phyloP scores from a whole-genome alignment of 192 early-diverging fungal genomes.

The Geranomyces variabilis region DNA sequence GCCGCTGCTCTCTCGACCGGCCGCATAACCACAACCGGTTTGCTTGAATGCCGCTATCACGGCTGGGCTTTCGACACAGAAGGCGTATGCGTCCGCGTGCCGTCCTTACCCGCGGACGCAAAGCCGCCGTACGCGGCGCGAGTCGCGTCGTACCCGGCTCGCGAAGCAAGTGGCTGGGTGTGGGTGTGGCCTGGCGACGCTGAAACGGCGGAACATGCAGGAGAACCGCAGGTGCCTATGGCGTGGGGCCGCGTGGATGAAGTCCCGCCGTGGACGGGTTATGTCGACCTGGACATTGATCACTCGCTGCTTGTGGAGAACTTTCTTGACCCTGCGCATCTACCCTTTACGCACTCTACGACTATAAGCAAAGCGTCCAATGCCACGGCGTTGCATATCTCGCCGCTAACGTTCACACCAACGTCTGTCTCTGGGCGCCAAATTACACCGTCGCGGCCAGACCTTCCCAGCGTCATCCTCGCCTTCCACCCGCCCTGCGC shows the following conservation, averaged over 20 bases:
- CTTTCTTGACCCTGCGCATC: slow-evolving; percentile 46
- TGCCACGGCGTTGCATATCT: slow-evolving; percentile 37
- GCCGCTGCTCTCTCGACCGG: slow-evolving; percentile 43
- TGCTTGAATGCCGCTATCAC: slow-evolving; percentile 48
- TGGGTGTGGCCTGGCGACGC: slow-evolving; percentile 47
- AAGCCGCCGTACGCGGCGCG: slow-evolving; percentile 23
- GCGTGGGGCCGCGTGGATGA: slow-evolving; percentile 15
- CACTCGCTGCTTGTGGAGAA: slow-evolving; percentile 44
- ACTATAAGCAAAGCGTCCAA: slow-evolving; percentile 41
- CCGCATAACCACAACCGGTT: slow-evolving; percentile 32
- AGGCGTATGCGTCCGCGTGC: slow-evolving; percentile 29
- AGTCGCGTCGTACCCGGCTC: slow-evolving; percentile 33
- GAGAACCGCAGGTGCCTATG: slow-evolving; percentile 27
- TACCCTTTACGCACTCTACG: slow-evolving; percentile 46
- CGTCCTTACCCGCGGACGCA: slow-evolving; percentile 42
- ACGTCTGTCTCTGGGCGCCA: slow-evolving; percentile 28
- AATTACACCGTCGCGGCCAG: slow-evolving; percentile 22
- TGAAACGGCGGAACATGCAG: slow-evolving; percentile 7
- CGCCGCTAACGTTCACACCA: slow-evolving; percentile 13
- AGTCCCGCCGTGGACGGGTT: slow-evolving; percentile 26
- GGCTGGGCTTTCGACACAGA: slow-evolving; percentile 47
- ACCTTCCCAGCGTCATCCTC: slow-evolving; percentile 19
- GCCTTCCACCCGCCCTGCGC: slow-evolving; percentile 26
- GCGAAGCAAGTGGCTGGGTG: slow-evolving; percentile 35
- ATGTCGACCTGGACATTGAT: slow-evolving; percentile 48